Evolutionary conservation across 208 protist species (phyloP), one percentile per base, ranked within the genome.

Genomic region (Leishmania aethiopica): DNA sequence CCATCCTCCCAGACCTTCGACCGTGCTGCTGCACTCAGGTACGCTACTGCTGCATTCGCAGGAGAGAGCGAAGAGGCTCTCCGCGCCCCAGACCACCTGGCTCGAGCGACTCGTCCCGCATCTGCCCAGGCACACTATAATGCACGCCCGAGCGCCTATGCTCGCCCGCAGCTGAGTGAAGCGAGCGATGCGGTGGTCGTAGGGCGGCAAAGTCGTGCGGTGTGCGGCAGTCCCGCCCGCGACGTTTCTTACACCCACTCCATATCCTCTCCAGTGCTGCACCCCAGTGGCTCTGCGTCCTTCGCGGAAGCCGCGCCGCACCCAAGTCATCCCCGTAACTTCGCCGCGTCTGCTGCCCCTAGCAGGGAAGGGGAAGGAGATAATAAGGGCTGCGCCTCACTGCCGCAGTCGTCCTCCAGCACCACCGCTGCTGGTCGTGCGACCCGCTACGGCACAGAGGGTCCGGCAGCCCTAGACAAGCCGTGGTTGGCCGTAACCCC

Each of bases 401-500:
- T 28, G 40, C 72, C 32, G n/a, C 51, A 15, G 49, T 60, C 49
- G 19, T 22, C 72, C 15, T 15, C 32, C 32, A 62, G 45, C 28
- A 25, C 17, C 42, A 4, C 69, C 19, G 19, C 42, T 53, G 10
- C 5, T 53, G 19, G 51, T 47, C 1, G 47, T 37, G 49, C 7
- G 37, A 49, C 37, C 15, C 22, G 28, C 17, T 19, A 11, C 55
- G 8, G 35, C 47, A 49, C 51, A 35, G 49, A 37, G 3, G 55
- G 13, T 8, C 17, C 6, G 55, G 47, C 40, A 67, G 5, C 40
- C 32, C 19, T 64, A 25, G 60, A 80, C n/a, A 69, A n/a, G 62
- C 77, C 77, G 8, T 80, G 77, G 77, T 45, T 80, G 37, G 32
- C 37, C 17, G 7, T 17, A 28, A 1, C 77, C 5, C 64, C 64